These are phyloP conservation scores for Dentipellis sp. DNA, from an alignment of 768 basidiomycete species.

Conservation along the genomic window DNA sequence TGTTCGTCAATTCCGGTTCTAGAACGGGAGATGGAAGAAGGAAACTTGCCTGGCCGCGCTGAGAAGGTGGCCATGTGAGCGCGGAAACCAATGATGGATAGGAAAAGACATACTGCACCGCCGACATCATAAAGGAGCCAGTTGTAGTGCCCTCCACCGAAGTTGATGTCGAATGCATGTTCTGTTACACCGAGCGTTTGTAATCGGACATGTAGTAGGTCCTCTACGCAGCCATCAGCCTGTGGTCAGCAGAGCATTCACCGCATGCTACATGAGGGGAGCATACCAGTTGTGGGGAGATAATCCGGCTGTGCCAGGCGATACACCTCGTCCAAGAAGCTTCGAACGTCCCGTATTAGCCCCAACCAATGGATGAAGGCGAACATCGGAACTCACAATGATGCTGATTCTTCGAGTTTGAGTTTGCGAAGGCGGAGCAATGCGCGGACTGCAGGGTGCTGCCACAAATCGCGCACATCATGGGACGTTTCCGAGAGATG, in stretches of 20 bases:
- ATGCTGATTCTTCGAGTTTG: slow-evolving; percentile 64
- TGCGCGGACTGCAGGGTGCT: slow-evolving; percentile 52
- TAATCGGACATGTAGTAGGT: slow-evolving; percentile 70
- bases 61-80: neutral
- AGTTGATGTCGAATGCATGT: slow-evolving; percentile 60
- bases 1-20: neutral
- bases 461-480: slow-evolving; percentile 60
- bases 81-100: neutral
- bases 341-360: slow-evolving; percentile 19
- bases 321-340: slow-evolving; percentile 58
- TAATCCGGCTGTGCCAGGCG: slow-evolving; percentile 66
- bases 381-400: slow-evolving; percentile 49
- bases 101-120: slow-evolving; percentile 50
- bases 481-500: slow-evolving; percentile 39
- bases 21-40: neutral
- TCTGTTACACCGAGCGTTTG: slow-evolving; percentile 77
- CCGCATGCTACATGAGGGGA: too few species aligned
- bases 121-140: slow-evolving; percentile 84
- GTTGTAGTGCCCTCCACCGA: slow-evolving; percentile 52
- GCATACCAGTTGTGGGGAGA: slow-evolving; percentile 56
- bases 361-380: neutral
- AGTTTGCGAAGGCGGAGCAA: slow-evolving; percentile 50
- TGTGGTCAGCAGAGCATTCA: neutral
- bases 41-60: slow-evolving; percentile 14
- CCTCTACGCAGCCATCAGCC: slow-evolving; percentile 34